These are phyloP conservation scores for Hymenotorrendiella dingleyae DNA, from an alignment of 2,329 filamentous ascomycete species.

Conservation along the genomic window DNA sequence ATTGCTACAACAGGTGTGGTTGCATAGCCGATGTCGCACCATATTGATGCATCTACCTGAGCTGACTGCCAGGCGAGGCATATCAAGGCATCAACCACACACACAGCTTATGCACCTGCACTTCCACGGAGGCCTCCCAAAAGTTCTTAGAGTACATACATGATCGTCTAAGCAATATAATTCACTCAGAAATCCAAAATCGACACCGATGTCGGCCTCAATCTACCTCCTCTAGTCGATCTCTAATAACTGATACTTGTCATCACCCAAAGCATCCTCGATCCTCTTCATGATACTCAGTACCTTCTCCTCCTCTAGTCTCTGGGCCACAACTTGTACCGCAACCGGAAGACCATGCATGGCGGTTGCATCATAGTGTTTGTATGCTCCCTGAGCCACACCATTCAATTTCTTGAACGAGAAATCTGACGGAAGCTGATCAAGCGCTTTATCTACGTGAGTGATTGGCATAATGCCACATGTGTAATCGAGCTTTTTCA, in stretches of 20 bases:
- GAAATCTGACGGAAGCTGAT: slow-evolving; percentile 58
- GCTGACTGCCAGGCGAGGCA: too few relatives aligned
- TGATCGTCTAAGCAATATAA: too few relatives aligned
- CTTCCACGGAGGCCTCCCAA: too few relatives aligned
- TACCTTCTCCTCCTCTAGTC: slow-evolving; percentile 31
- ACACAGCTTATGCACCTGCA: too few relatives aligned
- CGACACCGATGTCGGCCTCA: neutral
- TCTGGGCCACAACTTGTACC: slow-evolving; percentile 40
- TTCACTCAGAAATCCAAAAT: too few relatives aligned
- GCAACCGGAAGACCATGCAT: slow-evolving; percentile 89
- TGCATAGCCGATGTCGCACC: too few relatives aligned
- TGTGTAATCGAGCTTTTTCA: slow-evolving; percentile 70
- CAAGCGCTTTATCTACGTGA: slow-evolving; percentile 66
- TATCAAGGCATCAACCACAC: too few relatives aligned
- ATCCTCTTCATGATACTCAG: slow-evolving; percentile 41
- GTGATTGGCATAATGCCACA: slow-evolving; percentile 79
- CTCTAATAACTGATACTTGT: slow-evolving; percentile 47
- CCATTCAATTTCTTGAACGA: slow-evolving; percentile 64
- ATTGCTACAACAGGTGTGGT: too few relatives aligned
- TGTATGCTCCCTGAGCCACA: slow-evolving; percentile 77
- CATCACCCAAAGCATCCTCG: slow-evolving; percentile 63
- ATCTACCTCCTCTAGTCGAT: slow-evolving; percentile 24
- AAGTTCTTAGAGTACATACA: too few relatives aligned
- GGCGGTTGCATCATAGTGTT: slow-evolving; percentile 70
- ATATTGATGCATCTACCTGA: too few relatives aligned